phyloP scores from a whole-genome alignment of 2,329 filamentous ascomycete genomes.

The Stachybotrys elegans region DNA sequence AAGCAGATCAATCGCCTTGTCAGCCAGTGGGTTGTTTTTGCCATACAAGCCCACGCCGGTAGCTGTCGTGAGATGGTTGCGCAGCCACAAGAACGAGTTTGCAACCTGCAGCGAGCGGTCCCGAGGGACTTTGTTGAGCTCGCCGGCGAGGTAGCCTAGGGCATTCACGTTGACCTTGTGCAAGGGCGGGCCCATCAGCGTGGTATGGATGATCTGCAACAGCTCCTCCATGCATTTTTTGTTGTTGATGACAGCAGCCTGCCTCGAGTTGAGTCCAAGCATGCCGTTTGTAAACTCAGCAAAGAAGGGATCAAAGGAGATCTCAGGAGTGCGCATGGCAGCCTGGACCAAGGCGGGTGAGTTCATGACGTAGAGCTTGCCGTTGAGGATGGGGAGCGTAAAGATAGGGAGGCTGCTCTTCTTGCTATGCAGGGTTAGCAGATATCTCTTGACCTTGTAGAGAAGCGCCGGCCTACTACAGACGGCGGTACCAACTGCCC shows the following conservation, averaged over 20 bases:
- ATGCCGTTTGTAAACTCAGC: slow-evolving; percentile 18
- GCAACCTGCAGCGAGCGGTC: slow-evolving; percentile 10
- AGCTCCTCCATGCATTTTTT: slow-evolving; percentile 2
- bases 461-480: slow-evolving; percentile 2
- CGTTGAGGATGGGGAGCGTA: slow-evolving; percentile 36
- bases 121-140: slow-evolving; percentile 6
- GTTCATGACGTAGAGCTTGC: slow-evolving; percentile 39
- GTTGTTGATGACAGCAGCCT: background rate
- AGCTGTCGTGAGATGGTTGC: slow-evolving; percentile 29
- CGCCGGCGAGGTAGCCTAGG: background rate
- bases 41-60: slow-evolving; percentile 36
- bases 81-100: slow-evolving; percentile 33
- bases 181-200: slow-evolving; percentile 8
- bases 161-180: slow-evolving; percentile 7
- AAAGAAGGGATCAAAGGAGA: slow-evolving; percentile 37
- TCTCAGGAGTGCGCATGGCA: slow-evolving; percentile 31
- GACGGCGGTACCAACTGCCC: slow-evolving; percentile 8
- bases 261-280: slow-evolving; percentile 8
- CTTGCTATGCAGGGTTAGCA: slow-evolving; percentile 9
- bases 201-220: slow-evolving; percentile 7
- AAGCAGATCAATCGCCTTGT: slow-evolving; percentile 27
- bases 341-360: slow-evolving; percentile 30
- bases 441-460: background rate
- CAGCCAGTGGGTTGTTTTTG: slow-evolving; percentile 29
- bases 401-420: slow-evolving; percentile 25